Evolutionary conservation across 805 yeast species (phyloP).

Genomic region (Ogataea wickerhamii): DNA sequence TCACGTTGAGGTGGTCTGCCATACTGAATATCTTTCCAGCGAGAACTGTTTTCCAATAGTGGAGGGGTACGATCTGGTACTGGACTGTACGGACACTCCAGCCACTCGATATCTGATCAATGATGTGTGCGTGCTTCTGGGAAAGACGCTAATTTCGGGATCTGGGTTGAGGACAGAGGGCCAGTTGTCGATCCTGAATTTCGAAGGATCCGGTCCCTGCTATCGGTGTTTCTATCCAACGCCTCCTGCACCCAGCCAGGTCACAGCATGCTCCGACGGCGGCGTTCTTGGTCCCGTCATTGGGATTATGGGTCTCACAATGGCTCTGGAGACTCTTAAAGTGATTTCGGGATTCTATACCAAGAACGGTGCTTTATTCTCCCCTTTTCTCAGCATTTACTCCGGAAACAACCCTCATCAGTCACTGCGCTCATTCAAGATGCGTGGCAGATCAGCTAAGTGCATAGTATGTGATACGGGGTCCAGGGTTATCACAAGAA

Average conservation of each 20-base stretch:
- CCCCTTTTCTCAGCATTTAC: slow-evolving; percentile 67
- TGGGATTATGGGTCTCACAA: slow-evolving; percentile 82
- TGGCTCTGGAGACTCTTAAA: slow-evolving; percentile 86
- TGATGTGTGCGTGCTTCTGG: slow-evolving; percentile 70
- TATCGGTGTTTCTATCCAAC: slow-evolving; percentile 89
- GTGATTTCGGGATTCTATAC: slow-evolving; percentile 57
- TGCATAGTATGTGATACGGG: slow-evolving; percentile 65
- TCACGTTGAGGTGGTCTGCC: slow-evolving; percentile 50
- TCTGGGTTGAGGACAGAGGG: slow-evolving; percentile 92
- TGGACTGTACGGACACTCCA: slow-evolving; percentile 96
- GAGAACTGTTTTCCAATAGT: slow-evolving; percentile 63
- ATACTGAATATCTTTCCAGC: slow-evolving; percentile 48
- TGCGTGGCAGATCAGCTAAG: slow-evolving; percentile 59
- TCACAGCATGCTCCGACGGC: slow-evolving; percentile 85
- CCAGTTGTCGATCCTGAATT: slow-evolving; percentile 76
- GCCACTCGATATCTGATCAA: slow-evolving; percentile 79
- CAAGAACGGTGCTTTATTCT: slow-evolving; percentile 45
- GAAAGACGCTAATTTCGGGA: slow-evolving; percentile 80
- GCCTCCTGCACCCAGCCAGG: slow-evolving; percentile 83
- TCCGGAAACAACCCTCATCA: slow-evolving; percentile 61
- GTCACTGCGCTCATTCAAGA: slow-evolving; percentile 67
- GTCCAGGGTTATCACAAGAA: slow-evolving; percentile 45
- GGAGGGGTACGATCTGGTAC: slow-evolving; percentile 62
- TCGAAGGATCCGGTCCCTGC: slow-evolving; percentile 71
- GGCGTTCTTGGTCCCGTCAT: slow-evolving; percentile 97